These are phyloP conservation scores for Clavispora vitiphila DNA, from an alignment of 805 yeast genomes.

Conservation along the genomic window DNA sequence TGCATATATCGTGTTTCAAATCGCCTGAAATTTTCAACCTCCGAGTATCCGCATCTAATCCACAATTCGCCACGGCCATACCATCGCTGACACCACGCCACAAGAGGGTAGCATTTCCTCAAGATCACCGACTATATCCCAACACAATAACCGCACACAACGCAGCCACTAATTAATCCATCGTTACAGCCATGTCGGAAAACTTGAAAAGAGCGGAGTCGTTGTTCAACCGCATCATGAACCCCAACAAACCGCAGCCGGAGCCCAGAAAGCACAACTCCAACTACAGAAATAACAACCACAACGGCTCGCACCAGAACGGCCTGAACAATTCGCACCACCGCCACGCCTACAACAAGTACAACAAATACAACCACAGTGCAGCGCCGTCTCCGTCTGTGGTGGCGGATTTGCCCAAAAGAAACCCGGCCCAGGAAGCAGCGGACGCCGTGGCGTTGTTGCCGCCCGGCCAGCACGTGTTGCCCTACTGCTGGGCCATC, in stretches of 20 bases:
- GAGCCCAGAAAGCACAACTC: constrained; percentile 2
- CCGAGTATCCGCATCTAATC: background rate
- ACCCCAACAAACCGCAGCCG: constrained; percentile 22
- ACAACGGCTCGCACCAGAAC: constrained; percentile 6
- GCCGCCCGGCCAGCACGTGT: constrained; percentile 27
- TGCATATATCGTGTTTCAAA: background rate
- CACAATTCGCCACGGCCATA: background rate
- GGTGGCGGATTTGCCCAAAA: constrained; percentile 23
- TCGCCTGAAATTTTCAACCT: background rate
- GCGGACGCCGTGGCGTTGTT: constrained; percentile 22
- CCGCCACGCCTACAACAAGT: constrained; percentile 7
- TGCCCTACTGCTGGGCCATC: constrained; percentile 46
- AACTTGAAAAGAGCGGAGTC: constrained; percentile 44
- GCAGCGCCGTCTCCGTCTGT: background rate
- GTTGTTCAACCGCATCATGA: constrained; percentile 42
- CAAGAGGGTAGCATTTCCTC: too few relatives aligned
- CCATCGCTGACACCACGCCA: background rate
- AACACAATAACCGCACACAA: background rate
- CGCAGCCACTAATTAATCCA: too few relatives aligned
- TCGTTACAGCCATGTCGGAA: constrained; percentile 30
- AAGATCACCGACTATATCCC: background rate
- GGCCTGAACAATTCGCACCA: constrained; percentile 7
- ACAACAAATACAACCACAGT: constrained; percentile 7
- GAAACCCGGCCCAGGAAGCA: constrained; percentile 33
- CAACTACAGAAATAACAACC: constrained; percentile 2